Percentiles rank a stretch among this genome's conserved stretches.
Evolutionary conservation across 345 rosid genomes (phyloP).

Genomic region (Gossypium stocksii): DNA sequence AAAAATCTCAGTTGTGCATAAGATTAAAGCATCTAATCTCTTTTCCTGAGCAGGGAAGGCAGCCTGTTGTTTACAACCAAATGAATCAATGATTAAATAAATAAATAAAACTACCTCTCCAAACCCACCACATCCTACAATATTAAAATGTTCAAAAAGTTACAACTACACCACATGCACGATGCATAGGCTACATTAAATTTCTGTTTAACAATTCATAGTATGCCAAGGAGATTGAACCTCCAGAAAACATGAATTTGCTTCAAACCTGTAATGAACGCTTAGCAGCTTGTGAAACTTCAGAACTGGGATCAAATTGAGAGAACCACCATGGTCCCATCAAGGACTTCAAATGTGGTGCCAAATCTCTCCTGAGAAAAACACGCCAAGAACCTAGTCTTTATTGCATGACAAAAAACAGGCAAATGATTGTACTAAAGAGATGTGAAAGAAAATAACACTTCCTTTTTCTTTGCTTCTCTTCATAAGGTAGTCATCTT

Average conservation of each 20-base stretch:
- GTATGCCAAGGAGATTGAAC: not conserved
- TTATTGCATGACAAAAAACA: not conserved
- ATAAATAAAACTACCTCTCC: constrained; percentile 18
- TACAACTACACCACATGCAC: not conserved
- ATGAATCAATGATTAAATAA: constrained; percentile 18
- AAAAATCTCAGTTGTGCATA: constrained; percentile 67
- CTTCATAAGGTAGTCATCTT: not conserved
- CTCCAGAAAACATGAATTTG: not conserved
- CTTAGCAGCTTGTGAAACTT: constrained; percentile 88
- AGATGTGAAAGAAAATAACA: constrained; percentile 5
- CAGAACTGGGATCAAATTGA: constrained; percentile 80
- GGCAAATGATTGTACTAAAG: not conserved
- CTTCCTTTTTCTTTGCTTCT: not conserved
- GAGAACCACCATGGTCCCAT: constrained; percentile 99
- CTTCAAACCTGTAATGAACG: constrained; percentile 70
- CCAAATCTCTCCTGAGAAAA: constrained; percentile 75
- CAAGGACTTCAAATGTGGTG: constrained; percentile 74
- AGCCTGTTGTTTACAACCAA: constrained; percentile 47
- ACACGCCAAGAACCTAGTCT: constrained; percentile 18
- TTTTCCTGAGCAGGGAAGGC: constrained; percentile 91
- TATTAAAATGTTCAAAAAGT: not conserved
- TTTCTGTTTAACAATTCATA: not conserved
- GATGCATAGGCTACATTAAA: not conserved
- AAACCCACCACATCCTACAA: not conserved
- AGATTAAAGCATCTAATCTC: constrained; percentile 82